Conservation (phyloP, 1,284 basidiomycete genomes). For the Moniliophthora roreri region DNA sequence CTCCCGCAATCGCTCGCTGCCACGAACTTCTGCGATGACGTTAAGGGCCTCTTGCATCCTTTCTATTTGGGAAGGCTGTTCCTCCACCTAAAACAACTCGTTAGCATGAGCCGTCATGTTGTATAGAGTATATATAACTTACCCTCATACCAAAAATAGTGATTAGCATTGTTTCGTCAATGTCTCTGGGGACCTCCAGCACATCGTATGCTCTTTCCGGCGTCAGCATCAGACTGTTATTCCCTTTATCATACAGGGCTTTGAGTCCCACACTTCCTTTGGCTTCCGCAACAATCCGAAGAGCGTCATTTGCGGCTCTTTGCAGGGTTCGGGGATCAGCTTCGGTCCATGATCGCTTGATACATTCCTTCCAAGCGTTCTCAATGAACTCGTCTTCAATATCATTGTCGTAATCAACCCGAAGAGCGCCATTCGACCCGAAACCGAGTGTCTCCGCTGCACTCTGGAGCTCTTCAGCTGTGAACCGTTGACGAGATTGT, state of each 20-base stretch:
- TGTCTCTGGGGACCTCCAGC: constrained; percentile 67
- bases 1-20: constrained; percentile 69
- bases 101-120: background rate
- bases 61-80: constrained; percentile 61
- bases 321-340: constrained; percentile 31
- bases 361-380: constrained; percentile 64
- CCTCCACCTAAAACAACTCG: constrained; percentile 54
- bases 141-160: constrained; percentile 76
- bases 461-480: constrained; percentile 46
- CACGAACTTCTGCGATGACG: constrained; percentile 69
- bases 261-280: constrained; percentile 50
- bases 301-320: constrained; percentile 53
- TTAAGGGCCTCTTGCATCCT: constrained; percentile 66
- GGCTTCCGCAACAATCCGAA: constrained; percentile 63
- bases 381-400: constrained; percentile 67
- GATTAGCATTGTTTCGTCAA: constrained; percentile 76
- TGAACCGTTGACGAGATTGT: constrained; percentile 63
- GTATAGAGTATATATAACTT: constrained; percentile 27
- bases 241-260: constrained; percentile 47
- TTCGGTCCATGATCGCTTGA: constrained; percentile 64
- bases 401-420: constrained; percentile 65
- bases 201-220: constrained; percentile 72
- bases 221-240: constrained; percentile 61
- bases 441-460: constrained; percentile 62
- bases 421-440: constrained; percentile 54